Evolutionary conservation across 768 basidiomycete genomes (phyloP).

Genomic region (Cystobasidium ongulense): DNA sequence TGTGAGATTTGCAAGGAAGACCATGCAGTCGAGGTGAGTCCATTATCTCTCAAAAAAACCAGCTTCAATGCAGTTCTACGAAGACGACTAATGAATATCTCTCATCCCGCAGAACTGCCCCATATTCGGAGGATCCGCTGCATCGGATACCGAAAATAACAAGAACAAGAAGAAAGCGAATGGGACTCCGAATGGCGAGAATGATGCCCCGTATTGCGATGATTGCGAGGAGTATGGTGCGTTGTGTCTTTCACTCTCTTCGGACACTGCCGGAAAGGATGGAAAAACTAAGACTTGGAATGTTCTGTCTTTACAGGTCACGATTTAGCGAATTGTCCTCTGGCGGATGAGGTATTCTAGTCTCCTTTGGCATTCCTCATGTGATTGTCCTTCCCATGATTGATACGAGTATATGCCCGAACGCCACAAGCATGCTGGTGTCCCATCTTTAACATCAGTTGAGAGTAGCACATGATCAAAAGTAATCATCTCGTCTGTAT

Average conservation of each 20-base stretch:
- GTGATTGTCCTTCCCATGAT: neutral
- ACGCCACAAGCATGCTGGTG: neutral
- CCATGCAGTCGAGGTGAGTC: conserved; percentile 76
- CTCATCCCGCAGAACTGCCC: conserved; percentile 19
- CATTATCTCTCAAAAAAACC: conserved; percentile 41
- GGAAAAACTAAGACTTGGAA: neutral
- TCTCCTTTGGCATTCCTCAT: neutral
- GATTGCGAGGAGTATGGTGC: conserved; percentile 60
- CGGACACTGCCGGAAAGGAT: no score
- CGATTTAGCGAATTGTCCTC: conserved; percentile 55
- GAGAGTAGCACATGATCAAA: no score
- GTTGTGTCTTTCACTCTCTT: no score
- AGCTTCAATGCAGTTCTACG: neutral
- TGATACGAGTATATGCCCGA: neutral
- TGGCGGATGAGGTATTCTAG: conserved; percentile 78
- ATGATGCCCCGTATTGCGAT: conserved; percentile 58
- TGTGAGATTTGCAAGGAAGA: conserved; percentile 85
- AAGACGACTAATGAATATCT: no score
- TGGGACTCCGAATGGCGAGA: neutral
- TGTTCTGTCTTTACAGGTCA: neutral
- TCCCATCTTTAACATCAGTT: neutral
- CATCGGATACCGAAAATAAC: neutral
- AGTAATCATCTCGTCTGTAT: no score
- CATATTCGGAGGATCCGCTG: conserved; percentile 25
- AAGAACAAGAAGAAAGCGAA: neutral